Evolutionary conservation across 192 early-diverging fungal genomes (phyloP).

Genomic region (Coemansia sp.): DNA sequence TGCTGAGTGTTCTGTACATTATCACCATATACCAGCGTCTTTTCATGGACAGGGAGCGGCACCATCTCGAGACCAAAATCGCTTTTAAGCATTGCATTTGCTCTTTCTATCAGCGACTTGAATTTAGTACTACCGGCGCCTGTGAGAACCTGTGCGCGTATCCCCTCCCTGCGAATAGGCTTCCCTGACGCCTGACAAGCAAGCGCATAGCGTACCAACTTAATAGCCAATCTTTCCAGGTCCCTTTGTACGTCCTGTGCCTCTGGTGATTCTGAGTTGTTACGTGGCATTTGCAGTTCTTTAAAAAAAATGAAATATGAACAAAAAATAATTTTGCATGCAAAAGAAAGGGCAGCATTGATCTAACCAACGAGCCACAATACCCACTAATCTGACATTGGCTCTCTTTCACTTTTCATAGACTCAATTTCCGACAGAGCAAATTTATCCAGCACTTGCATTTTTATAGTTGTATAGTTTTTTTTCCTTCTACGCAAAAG

Average conservation of each 20-base stretch:
- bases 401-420: no score
- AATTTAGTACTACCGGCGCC: conserved; percentile 9
- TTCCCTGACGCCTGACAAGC: conserved; percentile 40
- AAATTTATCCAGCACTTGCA: conserved; percentile 2
- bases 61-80: conserved; percentile 38
- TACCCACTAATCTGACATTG: no score
- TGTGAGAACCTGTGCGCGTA: conserved; percentile 14
- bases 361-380: no score
- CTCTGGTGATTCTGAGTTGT: no score
- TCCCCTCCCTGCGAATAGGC: conserved; percentile 29
- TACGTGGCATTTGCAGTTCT: no score
- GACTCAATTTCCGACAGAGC: no score
- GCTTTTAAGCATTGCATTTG: conserved; percentile 27
- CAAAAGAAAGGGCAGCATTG: no score
- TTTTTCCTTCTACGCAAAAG: not conserved
- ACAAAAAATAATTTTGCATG: no score
- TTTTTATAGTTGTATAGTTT: conserved; percentile 1
- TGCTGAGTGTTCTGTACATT: not conserved
- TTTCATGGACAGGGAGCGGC: conserved; percentile 35
- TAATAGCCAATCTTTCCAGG: conserved; percentile 22
- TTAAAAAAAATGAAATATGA: no score
- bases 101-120: conserved; percentile 16
- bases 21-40: conserved; percentile 9
- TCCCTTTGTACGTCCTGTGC: conserved; percentile 2
- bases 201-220: conserved; percentile 41